Percentiles rank a stretch among this genome's conserved stretches.
Conservation (phyloP, 768 basidiomycete species). For the Filobasidium wieringae region DNA sequence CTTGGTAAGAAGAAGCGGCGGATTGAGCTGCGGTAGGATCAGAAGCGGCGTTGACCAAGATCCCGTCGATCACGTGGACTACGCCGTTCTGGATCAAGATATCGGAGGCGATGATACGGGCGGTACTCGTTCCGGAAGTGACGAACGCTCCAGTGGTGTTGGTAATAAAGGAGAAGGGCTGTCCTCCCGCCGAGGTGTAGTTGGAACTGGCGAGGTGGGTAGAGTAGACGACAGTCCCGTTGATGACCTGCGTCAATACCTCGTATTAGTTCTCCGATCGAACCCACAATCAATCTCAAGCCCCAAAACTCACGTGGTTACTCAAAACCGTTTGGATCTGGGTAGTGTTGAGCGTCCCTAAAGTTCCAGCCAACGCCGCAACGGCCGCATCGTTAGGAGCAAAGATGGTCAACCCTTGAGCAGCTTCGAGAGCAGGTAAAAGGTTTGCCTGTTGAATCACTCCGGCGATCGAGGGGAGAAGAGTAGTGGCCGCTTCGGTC, state of each 20-base stretch:
- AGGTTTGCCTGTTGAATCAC: slow-evolving; percentile 35
- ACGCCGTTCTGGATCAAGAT: slow-evolving; percentile 58
- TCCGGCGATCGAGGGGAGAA: slow-evolving; percentile 43
- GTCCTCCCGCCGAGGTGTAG: slow-evolving; percentile 50
- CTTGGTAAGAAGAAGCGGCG: slow-evolving; percentile 24
- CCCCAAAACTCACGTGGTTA: slow-evolving; percentile 49
- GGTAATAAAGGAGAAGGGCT: slow-evolving; percentile 45
- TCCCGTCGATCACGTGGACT: slow-evolving; percentile 45
- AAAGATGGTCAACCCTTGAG: slow-evolving; percentile 56
- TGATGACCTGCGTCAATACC: slow-evolving; percentile 46
- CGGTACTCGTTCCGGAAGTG: slow-evolving; percentile 43
- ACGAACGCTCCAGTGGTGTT: slow-evolving; percentile 55
- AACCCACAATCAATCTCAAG: not conserved
- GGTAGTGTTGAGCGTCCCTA: slow-evolving; percentile 44
- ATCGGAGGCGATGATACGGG: slow-evolving; percentile 50
- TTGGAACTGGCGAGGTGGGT: slow-evolving; percentile 43
- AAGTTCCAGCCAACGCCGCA: slow-evolving; percentile 36
- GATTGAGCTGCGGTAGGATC: slow-evolving; percentile 35
- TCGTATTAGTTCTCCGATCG: not conserved
- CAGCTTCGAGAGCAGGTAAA: slow-evolving; percentile 40
- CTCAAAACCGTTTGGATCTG: slow-evolving; percentile 44
- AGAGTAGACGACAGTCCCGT: slow-evolving; percentile 58
- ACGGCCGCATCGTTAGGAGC: slow-evolving; percentile 52
- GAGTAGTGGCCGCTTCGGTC: slow-evolving; percentile 39
- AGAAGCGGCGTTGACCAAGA: slow-evolving; percentile 37